Evolutionary conservation across 192 early-diverging fungal genomes (phyloP).

Genomic region (Coemansia sp.): DNA sequence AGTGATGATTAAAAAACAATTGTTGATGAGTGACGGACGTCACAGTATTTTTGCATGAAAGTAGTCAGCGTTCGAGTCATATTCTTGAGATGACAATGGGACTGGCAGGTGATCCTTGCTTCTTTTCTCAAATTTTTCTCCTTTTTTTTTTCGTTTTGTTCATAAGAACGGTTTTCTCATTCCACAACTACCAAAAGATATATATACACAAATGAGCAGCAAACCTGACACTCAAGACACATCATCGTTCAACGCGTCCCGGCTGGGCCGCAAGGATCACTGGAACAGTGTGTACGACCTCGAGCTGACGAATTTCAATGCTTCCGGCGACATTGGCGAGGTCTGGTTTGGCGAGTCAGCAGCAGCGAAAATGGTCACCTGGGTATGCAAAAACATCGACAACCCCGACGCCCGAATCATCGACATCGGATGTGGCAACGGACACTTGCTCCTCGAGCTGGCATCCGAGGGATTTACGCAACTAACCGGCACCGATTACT

Average conservation of each 20-base stretch:
- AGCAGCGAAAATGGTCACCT: slow-evolving; percentile 84
- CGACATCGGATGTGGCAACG: slow-evolving; percentile 93
- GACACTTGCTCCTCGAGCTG: slow-evolving; percentile 80
- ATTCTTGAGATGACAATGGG: no score
- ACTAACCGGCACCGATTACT: slow-evolving; percentile 86
- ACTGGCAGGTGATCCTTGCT: no score
- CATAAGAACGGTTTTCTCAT: no score
- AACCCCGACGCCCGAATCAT: slow-evolving; percentile 52
- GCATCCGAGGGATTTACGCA: slow-evolving; percentile 66
- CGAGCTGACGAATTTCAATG: slow-evolving; percentile 78
- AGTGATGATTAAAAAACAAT: no score
- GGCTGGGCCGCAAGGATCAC: slow-evolving; percentile 50
- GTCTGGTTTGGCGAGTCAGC: slow-evolving; percentile 89
- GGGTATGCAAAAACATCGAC: slow-evolving; percentile 60
- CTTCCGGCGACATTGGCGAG: slow-evolving; percentile 87
- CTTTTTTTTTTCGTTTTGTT: no score
- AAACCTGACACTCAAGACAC: no score
- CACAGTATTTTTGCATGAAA: no score
- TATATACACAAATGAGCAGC: no score
- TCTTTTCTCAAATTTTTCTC: no score
- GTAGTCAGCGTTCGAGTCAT: no score
- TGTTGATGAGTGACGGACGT: no score
- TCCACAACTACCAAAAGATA: no score
- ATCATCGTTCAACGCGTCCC: slow-evolving; percentile 37
- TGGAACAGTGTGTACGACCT: slow-evolving; percentile 84